Evolutionary conservation across 2,329 filamentous ascomycete species (phyloP), one percentile per base, ranked within the genome.

Genomic region (Zalaria obscura): DNA sequence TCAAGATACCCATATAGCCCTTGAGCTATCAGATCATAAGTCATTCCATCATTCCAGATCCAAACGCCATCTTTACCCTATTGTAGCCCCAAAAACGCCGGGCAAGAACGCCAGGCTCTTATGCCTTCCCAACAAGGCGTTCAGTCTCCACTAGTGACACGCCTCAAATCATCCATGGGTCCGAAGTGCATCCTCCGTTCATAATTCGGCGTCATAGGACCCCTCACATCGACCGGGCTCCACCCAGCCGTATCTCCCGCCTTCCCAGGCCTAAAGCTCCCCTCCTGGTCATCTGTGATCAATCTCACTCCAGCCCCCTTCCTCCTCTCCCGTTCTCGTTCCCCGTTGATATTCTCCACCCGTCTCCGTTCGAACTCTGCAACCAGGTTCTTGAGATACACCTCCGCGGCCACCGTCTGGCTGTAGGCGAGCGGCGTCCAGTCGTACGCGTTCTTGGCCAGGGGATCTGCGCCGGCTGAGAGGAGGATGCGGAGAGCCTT

Each of bases 341-440:
- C 29, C n/a, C 41, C 39, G 11, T 37, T 37, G 33, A 35, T 33
- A 38, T 38, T 43, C 11, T 45, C 43, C 1, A 63, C 61, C 47
- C 71, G 73, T 51, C 75, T 67, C 56, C 76, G 75, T 55, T 82
- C 80, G 11, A 78, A 73, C 52, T 91, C 84, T 0, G 70, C 70
- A 4, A 91, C 77, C 41, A 93, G 62, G 9, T 76, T 76, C 61
- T 83, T 85, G 47, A 91, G 78, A 56, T 93, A 91, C 1, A 87
- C 81, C 61, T 93, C 85, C 1, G 84, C 83, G 55, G 86, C 80
- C 5, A 86, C 79, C 0, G 83, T 89, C 9, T 83, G 77, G 47
- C 79, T 84, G 59, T 93, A 93, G 11, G 80, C 76, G n/a, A 87
- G 71, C 0, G 87, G 81, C 1, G 79, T 87, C 83, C 86, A 93